Evolutionary conservation across 805 yeast species (phyloP), one percentile per base, ranked within the genome.

Genomic region (Pichia phayaonensis): DNA sequence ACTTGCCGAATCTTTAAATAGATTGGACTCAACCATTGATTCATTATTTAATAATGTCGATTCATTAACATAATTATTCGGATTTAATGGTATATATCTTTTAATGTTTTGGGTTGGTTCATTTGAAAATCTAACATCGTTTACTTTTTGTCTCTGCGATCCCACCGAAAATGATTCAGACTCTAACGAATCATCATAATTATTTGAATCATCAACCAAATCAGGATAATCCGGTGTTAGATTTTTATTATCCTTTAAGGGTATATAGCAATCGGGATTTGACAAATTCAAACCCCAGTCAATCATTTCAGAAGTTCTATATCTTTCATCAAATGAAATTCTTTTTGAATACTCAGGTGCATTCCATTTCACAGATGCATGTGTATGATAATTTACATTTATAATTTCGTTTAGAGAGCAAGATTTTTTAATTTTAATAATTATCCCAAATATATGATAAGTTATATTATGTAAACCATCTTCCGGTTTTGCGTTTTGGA

Each of bases 391-490:
- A 48, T 68, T 72, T 34, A 76, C 70, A 39, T 63, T 65, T 8
- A 75, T 61, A 4, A 54, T 50, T n/a, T 70, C 64, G 34, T 65
- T 66, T 16, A 75, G 59, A 2, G 69, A 56, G 16, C 70, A 68
- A 29, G 69, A 71, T 54, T 71, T 74, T 12, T 66, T 59, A 2
- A 79, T 59, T 55, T 75, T 79, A 2, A 79, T 57, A 13, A 79
- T 70, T 12, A 76, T 72, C 0, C 75, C 80, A 62, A 79, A 77
- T 1, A 79, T 75, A 61, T 77, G 83, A 23, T 77, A 62, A 2
- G 69, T 57, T 3, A 61, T 64, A 36, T 56, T 61, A 48, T 62
- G 67, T n/a, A 34, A 34, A 31, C 55, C 63, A 40, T 41, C 29
- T 36, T 22, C 38, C 42, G 15, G 23, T 29, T 26, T 21, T 42